phyloP scores from a whole-genome alignment of 1,284 basidiomycete species.

The Cryptococcus hybrid region DNA sequence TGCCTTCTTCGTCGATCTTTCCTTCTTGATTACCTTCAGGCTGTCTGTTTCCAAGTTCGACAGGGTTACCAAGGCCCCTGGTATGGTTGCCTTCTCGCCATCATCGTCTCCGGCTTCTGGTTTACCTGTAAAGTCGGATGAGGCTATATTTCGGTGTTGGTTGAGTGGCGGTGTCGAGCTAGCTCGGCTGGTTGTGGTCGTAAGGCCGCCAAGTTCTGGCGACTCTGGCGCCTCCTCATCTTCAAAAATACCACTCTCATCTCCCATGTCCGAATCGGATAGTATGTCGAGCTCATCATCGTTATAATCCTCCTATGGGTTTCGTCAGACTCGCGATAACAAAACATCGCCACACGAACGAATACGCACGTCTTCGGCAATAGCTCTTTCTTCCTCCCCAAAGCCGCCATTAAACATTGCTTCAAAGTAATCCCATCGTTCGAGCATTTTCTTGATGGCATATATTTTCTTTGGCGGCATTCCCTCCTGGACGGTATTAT shows the following conservation, averaged over 20 bases:
- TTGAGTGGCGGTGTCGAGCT: not conserved
- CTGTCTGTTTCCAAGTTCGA: not conserved
- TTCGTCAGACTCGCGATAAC: not conserved
- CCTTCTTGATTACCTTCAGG: not conserved
- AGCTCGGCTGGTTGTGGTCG: not conserved
- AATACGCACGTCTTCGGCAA: conserved; percentile 22
- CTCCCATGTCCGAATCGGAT: conserved; percentile 48
- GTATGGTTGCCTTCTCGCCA: not conserved
- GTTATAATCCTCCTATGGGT: not conserved
- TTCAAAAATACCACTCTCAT: conserved; percentile 13
- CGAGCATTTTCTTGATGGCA: conserved; percentile 64
- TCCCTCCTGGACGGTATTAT: conserved; percentile 50
- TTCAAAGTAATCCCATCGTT: conserved; percentile 71
- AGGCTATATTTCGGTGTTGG: not conserved
- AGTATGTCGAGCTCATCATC: conserved; percentile 35
- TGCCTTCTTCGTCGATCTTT: not conserved
- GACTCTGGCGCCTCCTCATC: not conserved
- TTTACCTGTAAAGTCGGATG: not conserved
- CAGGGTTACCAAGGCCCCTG: not conserved
- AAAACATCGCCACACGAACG: not conserved
- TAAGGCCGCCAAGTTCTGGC: not conserved
- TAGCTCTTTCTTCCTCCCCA: conserved; percentile 32
- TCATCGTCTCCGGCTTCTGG: conserved; percentile 1
- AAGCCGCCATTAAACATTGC: conserved; percentile 48
- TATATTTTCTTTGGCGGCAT: conserved; percentile 30